Conservation (phyloP, 257 asterid genomes). For the Hygrophila difformis region DNA sequence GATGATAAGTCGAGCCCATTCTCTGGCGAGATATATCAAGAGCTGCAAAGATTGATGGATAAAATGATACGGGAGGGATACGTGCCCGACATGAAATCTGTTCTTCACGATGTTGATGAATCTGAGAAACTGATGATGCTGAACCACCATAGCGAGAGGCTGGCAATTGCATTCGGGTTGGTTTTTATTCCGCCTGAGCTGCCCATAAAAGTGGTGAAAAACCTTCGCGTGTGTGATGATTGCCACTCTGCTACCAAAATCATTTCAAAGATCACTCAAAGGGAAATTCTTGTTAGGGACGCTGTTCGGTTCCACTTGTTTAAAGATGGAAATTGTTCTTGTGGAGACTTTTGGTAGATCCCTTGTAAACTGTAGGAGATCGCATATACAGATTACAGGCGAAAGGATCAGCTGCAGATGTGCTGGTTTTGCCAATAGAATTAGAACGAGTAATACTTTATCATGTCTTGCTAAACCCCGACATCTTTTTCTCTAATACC, state of each 20-base stretch:
- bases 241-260: conserved; percentile 59
- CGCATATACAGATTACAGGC: too few relatives aligned
- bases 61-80: conserved; percentile 50
- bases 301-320: conserved; percentile 48
- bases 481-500: too few relatives aligned
- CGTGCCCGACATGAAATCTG: conserved; percentile 48
- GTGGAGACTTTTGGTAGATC: conserved; percentile 68
- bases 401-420: conserved; percentile 29
- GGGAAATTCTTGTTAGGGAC: conserved; percentile 62
- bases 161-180: conserved; percentile 69
- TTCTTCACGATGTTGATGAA: conserved; percentile 62
- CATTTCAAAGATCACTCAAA: conserved; percentile 39
- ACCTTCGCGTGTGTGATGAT: conserved; percentile 56
- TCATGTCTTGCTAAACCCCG: too few relatives aligned
- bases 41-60: conserved; percentile 39
- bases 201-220: conserved; percentile 53
- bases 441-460: conserved; percentile 60
- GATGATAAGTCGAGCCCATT: conserved; percentile 65
- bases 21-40: conserved; percentile 34
- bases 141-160: conserved; percentile 67
- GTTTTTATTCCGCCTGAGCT: conserved; percentile 40
- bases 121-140: conserved; percentile 48
- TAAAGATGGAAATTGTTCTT: conserved; percentile 55
- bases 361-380: neutral
- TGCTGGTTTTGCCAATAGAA: conserved; percentile 38